phyloP scores from a whole-genome alignment of 306 rosid species.

The cucumber (Cucumis sativus) region DNA sequence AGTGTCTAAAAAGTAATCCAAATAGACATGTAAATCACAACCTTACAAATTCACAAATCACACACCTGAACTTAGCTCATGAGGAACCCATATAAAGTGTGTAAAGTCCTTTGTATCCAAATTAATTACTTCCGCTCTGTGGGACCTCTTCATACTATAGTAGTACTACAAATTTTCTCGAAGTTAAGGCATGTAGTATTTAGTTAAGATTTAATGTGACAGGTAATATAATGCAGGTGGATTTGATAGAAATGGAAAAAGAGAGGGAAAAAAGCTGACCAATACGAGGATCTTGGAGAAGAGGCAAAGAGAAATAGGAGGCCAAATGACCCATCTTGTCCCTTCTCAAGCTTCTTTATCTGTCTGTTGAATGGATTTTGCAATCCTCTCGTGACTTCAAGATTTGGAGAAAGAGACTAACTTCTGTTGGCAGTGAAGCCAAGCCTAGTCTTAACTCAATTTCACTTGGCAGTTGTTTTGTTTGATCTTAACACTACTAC shows the following conservation, averaged over 20 bases:
- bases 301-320: constrained; percentile 63
- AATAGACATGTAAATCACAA: too few species aligned
- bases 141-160: background rate
- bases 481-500: background rate
- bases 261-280: constrained; percentile 23
- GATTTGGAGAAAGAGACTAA: background rate
- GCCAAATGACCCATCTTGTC: constrained; percentile 66
- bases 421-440: background rate
- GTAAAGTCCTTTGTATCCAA: background rate
- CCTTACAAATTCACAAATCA: background rate
- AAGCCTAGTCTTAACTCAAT: background rate
- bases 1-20: too few species aligned
- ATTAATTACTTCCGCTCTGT: background rate
- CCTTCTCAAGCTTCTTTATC: constrained; percentile 53
- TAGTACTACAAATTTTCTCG: background rate
- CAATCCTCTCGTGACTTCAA: constrained; percentile 14
- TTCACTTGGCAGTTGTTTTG: background rate
- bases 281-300: constrained; percentile 70
- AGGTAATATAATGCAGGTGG: background rate
- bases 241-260: background rate
- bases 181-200: background rate
- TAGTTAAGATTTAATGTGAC: background rate
- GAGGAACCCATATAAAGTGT: background rate
- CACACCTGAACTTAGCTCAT: background rate
- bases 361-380: constrained; percentile 48